Evolutionary conservation across 306 rosid genomes (phyloP), one percentile per base, ranked within the genome.

Genomic region (Geum urbanum): DNA sequence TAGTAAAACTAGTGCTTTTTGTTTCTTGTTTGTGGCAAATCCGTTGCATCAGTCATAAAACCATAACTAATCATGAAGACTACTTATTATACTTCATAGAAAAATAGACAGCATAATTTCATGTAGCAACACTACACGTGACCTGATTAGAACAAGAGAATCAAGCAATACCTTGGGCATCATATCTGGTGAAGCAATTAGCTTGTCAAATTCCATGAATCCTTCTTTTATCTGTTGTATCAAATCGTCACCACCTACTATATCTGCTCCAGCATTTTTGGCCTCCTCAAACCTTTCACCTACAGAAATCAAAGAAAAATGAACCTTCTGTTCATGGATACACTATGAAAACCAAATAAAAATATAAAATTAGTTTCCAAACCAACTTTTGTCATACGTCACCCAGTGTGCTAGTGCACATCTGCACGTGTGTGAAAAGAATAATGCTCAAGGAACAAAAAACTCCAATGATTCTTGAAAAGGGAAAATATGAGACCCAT

Each of bases 141-240:
- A 66, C 32, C n/a, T 69, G 46, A 76, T 39, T 55, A 72, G 53
- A 68, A 81, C 66, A 55, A 76, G 67, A 73, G 50, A 63, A 74
- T 52, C 68, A 65, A 77, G 78, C 65, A 76, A 75, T 84, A 90
- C 98, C 98, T 94, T 94, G 19, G 98, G 96, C 98, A 94, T 94
- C 98, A 94, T 90, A 80, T 95, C 99, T 46, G 99, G 99, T 44
- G 99, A 95, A 78, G 99, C 97, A 82, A 95, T 95, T 60, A 95
- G 77, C 83, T 95, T 95, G 76, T 95, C 99, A 72, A 95, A 95
- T n/a, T 95, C 96, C 99, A 95, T 95, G 81, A 89, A 95, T 46
- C 99, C 99, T 74, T 87, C 92, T 86, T 84, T 95, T 62, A 95
- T 95, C 83, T 95, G 95, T 83, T 88, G 96, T 81, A 95, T 95